These are phyloP conservation scores for Schizosaccharomyces cryophilus DNA, from an alignment of 805 yeast species.

Conservation along the genomic window DNA sequence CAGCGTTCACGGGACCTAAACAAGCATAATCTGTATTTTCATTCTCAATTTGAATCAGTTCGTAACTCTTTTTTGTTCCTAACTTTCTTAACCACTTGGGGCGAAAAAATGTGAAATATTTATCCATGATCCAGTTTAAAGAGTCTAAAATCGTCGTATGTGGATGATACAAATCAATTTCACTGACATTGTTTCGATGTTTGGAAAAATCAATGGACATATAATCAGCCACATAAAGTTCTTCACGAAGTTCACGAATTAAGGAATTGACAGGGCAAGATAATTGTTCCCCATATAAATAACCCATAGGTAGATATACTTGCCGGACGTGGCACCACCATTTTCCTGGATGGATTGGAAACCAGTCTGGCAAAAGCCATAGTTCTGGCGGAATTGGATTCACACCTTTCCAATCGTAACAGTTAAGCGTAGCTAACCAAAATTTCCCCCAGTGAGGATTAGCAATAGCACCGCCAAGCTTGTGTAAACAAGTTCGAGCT, in stretches of 20 bases:
- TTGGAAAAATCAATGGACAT: slow-evolving; percentile 39
- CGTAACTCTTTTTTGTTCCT: slow-evolving; percentile 30
- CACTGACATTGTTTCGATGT: slow-evolving; percentile 68
- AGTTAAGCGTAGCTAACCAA: slow-evolving; percentile 57
- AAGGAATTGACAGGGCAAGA: slow-evolving; percentile 32
- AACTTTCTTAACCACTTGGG: slow-evolving; percentile 44
- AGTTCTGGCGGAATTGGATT: slow-evolving; percentile 95
- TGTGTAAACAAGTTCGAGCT: slow-evolving; percentile 45
- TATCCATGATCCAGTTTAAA: slow-evolving; percentile 32
- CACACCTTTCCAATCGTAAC: slow-evolving; percentile 88
- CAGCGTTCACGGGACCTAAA: slow-evolving; percentile 85
- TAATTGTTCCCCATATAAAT: slow-evolving; percentile 30
- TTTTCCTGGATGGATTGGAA: slow-evolving; percentile 77
- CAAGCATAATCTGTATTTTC: slow-evolving; percentile 56
- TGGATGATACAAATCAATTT: slow-evolving; percentile 82
- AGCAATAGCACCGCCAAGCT: slow-evolving; percentile 62
- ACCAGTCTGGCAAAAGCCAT: slow-evolving; percentile 59
- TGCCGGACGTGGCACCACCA: slow-evolving; percentile 99
- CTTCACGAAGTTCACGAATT: slow-evolving; percentile 40
- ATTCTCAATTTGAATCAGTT: slow-evolving; percentile 46
- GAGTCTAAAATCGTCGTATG: slow-evolving; percentile 45
- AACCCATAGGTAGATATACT: slow-evolving; percentile 68
- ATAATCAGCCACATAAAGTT: slow-evolving; percentile 47
- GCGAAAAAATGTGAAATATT: slow-evolving; percentile 47
- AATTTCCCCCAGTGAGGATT: slow-evolving; percentile 96